Evolutionary conservation across 2,329 filamentous ascomycete genomes (phyloP).

Genomic region (Parastagonospora avenae): DNA sequence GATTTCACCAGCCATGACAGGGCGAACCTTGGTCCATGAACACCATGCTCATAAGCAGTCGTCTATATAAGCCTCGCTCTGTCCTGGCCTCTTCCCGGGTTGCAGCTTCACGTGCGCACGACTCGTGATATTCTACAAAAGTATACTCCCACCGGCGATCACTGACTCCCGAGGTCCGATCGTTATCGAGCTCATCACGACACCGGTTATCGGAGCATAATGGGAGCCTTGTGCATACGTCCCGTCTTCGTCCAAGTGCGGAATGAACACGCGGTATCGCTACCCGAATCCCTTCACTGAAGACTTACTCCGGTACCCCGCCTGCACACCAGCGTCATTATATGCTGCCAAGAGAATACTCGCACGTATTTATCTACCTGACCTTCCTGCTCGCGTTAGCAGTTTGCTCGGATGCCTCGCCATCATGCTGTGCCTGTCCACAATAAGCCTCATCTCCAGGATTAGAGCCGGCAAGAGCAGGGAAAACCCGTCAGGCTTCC

Average conservation of each 20-base stretch:
- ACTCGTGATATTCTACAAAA: too few relatives aligned
- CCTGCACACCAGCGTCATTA: constrained; percentile 31
- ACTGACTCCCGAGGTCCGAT: too few relatives aligned
- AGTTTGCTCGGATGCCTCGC: constrained; percentile 17
- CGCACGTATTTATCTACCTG: constrained; percentile 18
- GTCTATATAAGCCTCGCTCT: not conserved
- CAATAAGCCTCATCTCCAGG: constrained; percentile 4
- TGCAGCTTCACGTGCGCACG: not conserved
- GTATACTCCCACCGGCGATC: too few relatives aligned
- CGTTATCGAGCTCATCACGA: not conserved
- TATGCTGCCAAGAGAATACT: constrained; percentile 27
- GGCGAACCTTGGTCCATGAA: not conserved
- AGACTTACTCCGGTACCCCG: constrained; percentile 3
- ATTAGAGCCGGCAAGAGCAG: constrained; percentile 5
- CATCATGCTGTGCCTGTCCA: constrained; percentile 18
- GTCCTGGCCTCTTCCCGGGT: not conserved
- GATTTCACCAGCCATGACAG: not conserved
- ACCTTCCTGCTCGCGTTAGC: constrained; percentile 41
- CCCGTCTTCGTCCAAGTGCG: not conserved
- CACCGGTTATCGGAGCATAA: too few relatives aligned
- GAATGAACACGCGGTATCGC: not conserved
- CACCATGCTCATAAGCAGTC: not conserved
- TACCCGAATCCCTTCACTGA: not conserved
- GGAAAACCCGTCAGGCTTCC: constrained; percentile 2
- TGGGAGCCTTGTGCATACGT: not conserved